Evolutionary conservation across 2,329 filamentous ascomycete species (phyloP).

Genomic region (Chaetomiaceae sp.): DNA sequence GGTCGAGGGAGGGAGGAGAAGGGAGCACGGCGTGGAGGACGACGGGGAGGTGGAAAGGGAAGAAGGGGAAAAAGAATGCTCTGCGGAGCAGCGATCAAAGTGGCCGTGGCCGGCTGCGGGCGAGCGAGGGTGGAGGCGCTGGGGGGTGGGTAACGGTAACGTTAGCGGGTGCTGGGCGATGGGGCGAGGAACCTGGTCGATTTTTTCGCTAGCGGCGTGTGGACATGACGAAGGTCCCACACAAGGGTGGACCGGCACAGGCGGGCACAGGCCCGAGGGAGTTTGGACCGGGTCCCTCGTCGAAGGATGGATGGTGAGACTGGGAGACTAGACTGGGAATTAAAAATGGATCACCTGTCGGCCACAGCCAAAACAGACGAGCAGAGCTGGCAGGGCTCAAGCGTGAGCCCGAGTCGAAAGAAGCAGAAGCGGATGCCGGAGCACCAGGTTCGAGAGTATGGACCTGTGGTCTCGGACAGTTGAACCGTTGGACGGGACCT

Average conservation of each 20-base stretch:
- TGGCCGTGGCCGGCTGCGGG: constrained; percentile 7
- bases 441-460: too few species aligned
- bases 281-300: neutral
- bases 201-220: constrained; percentile 1
- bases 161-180: constrained; percentile 12
- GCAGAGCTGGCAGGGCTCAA: neutral
- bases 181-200: constrained; percentile 17
- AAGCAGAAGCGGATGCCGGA: too few species aligned
- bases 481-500: too few species aligned
- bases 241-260: constrained; percentile 13
- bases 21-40: constrained; percentile 22
- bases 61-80: constrained; percentile 22
- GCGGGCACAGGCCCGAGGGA: constrained; percentile 13
- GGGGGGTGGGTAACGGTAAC: constrained; percentile 9
- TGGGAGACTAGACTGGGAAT: neutral
- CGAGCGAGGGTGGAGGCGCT: constrained; percentile 8
- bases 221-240: constrained; percentile 15
- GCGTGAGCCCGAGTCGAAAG: too few species aligned
- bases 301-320: constrained; percentile 5
- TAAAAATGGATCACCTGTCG: neutral
- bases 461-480: too few species aligned
- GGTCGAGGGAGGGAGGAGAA: constrained; percentile 21
- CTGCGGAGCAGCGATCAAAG: constrained; percentile 10
- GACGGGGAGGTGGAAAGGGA: constrained; percentile 16
- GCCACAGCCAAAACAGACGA: neutral